A percentile compares a stretch with the other conserved stretches of the same genome.
Conservation (phyloP, 805 yeast genomes). For the Sugiyamaella chiloensis region DNA sequence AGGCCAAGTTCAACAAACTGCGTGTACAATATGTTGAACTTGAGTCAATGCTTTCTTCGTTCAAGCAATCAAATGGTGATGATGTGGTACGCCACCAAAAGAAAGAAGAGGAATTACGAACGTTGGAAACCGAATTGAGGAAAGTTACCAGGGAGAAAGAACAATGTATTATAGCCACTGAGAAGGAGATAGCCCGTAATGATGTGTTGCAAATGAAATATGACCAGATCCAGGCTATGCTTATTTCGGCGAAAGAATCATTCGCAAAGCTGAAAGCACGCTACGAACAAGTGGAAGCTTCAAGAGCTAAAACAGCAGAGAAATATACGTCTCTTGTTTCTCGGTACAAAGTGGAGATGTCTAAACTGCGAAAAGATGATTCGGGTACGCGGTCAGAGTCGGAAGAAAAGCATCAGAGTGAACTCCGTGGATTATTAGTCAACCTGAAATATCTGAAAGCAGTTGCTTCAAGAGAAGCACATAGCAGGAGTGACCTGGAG, state of each 20-base stretch:
- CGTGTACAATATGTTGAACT: neutral
- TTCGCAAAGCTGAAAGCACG: neutral
- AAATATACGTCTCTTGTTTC: neutral
- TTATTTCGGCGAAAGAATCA: neutral
- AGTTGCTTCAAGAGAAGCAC: conserved; percentile 20
- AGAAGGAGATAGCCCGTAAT: conserved; percentile 4
- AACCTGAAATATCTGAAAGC: conserved; percentile 23
- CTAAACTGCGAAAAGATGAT: neutral
- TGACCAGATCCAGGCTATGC: neutral
- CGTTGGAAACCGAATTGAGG: neutral
- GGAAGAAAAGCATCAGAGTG: neutral
- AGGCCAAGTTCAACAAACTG: conserved; percentile 8
- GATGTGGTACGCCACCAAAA: neutral
- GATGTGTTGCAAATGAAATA: conserved; percentile 7
- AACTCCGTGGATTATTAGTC: conserved; percentile 8
- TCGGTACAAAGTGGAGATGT: neutral
- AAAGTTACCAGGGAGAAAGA: neutral
- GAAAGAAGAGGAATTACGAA: neutral
- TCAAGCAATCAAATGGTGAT: neutral
- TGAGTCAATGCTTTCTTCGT: neutral
- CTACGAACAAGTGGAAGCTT: neutral
- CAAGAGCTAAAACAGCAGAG: neutral
- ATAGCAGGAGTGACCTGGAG: conserved; percentile 28
- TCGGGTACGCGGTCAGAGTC: neutral
- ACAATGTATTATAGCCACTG: neutral